phyloP scores from a whole-genome alignment of 306 rosid genomes.

The Datisca glomerata region DNA sequence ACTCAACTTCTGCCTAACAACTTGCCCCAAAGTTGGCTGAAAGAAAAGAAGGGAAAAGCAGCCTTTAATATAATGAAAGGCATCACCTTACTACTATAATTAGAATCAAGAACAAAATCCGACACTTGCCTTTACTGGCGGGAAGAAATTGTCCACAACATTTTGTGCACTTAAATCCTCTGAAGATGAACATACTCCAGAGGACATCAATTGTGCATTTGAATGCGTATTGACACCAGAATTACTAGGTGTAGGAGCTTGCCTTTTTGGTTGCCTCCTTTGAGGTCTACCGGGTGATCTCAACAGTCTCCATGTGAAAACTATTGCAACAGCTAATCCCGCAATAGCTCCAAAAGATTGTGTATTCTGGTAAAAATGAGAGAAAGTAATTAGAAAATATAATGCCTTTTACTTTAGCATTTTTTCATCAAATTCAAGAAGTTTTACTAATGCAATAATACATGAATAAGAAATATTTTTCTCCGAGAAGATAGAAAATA shows the following conservation, averaged over 20 bases:
- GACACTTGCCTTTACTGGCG: conserved; percentile 50
- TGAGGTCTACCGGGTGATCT: conserved; percentile 53
- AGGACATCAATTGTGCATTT: conserved; percentile 21
- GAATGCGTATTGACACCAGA: conserved; percentile 39
- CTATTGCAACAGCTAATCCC: conserved; percentile 76
- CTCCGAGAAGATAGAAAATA: no score
- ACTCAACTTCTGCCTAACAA: conserved; percentile 81
- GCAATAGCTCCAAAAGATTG: conserved; percentile 82
- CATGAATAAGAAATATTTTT: no score
- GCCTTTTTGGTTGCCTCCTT: conserved; percentile 67
- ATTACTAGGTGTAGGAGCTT: conserved; percentile 46
- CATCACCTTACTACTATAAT: neutral
- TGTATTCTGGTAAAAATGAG: conserved; percentile 32
- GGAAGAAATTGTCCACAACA: conserved; percentile 64
- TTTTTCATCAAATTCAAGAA: neutral
- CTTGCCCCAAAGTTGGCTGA: conserved; percentile 88
- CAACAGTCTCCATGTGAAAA: conserved; percentile 87
- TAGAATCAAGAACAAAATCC: neutral
- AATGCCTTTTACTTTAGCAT: no score
- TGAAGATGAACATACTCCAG: conserved; percentile 29
- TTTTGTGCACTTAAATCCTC: conserved; percentile 63
- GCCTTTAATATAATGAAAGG: neutral
- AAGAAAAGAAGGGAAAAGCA: conserved; percentile 15
- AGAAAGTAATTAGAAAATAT: conserved; percentile 12
- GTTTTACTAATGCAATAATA: conserved; percentile 1